These are phyloP conservation scores for Cladobotryum protrusum DNA, from an alignment of 2,329 filamentous ascomycete genomes.

Conservation along the genomic window DNA sequence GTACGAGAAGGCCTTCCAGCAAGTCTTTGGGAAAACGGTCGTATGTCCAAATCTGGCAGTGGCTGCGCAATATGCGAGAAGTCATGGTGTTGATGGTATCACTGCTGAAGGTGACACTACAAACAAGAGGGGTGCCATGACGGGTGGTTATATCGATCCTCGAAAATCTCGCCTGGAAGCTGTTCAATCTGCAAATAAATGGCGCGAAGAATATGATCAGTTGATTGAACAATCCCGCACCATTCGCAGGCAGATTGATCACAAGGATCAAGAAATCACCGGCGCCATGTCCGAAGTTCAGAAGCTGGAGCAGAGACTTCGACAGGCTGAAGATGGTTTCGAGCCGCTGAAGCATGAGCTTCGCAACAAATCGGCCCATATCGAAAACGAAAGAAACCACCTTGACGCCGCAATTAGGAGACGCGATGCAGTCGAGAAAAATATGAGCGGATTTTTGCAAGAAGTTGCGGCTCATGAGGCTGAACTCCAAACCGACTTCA, in stretches of 20 bases:
- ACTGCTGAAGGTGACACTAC: conserved; percentile 92
- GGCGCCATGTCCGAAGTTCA: conserved; percentile 75
- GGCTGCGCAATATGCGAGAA: conserved; percentile 85
- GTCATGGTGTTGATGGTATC: conserved; percentile 86
- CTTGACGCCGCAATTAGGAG: conserved; percentile 62
- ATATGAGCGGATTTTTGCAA: conserved; percentile 69
- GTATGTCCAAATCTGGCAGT: conserved; percentile 86
- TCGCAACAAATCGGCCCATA: conserved; percentile 64
- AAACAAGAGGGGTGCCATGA: conserved; percentile 92
- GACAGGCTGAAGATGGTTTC: conserved; percentile 75
- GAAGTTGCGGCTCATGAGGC: conserved; percentile 71
- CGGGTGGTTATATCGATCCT: conserved; percentile 87
- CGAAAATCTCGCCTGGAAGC: conserved; percentile 81
- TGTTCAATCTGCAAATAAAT: conserved; percentile 67
- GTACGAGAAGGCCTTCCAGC: conserved; percentile 82
- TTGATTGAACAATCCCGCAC: conserved; percentile 58
- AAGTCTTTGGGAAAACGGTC: conserved; percentile 93
- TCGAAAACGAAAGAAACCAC: conserved; percentile 66
- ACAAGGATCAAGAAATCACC: conserved; percentile 84
- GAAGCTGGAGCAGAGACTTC: conserved; percentile 71
- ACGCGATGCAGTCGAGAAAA: conserved; percentile 64
- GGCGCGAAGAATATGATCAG: conserved; percentile 67
- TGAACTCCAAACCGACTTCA: conserved; percentile 81
- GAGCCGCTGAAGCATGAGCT: conserved; percentile 74
- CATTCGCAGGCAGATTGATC: conserved; percentile 64